phyloP scores from a whole-genome alignment of 345 rosid species.

The Bretschneidera sinensis region DNA sequence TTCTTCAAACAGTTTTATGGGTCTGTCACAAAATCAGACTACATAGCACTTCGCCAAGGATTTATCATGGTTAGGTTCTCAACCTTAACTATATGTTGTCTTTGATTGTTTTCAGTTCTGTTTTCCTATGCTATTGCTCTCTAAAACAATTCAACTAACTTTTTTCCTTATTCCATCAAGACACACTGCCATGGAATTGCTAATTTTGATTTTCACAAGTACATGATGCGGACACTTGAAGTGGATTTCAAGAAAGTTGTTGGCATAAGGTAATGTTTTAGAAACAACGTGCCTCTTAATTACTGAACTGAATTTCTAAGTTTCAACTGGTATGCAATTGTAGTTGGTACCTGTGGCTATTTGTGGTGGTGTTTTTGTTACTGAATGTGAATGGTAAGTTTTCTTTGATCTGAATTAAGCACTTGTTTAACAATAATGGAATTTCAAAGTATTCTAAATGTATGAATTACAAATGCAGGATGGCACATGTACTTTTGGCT shows the following conservation, averaged over 20 bases:
- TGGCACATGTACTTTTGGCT: constrained; percentile 89
- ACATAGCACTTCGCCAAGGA: constrained; percentile 63
- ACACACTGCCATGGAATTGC: constrained; percentile 28
- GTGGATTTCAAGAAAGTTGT: constrained; percentile 64
- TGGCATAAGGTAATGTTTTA: constrained; percentile 56
- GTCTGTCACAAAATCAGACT: constrained; percentile 77
- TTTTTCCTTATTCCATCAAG: constrained; percentile 28
- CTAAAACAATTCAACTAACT: neutral
- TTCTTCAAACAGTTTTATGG: constrained; percentile 83
- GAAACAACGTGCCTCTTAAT: too few relatives aligned
- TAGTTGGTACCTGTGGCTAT: constrained; percentile 93
- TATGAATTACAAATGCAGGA: constrained; percentile 37
- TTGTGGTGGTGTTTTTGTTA: constrained; percentile 69
- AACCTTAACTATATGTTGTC: too few relatives aligned
- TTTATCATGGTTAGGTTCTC: constrained; percentile 51
- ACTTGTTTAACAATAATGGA: neutral
- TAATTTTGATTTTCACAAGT: constrained; percentile 55
- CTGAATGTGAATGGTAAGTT: constrained; percentile 61
- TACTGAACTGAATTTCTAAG: too few relatives aligned
- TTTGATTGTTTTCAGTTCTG: neutral
- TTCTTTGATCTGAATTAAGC: neutral
- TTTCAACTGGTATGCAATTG: constrained; percentile 9
- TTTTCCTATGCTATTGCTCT: neutral
- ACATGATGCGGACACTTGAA: constrained; percentile 63
- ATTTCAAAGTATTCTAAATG: neutral